These are phyloP conservation scores for Didymella exigua DNA, from an alignment of 2,329 filamentous ascomycete genomes.

Conservation along the genomic window DNA sequence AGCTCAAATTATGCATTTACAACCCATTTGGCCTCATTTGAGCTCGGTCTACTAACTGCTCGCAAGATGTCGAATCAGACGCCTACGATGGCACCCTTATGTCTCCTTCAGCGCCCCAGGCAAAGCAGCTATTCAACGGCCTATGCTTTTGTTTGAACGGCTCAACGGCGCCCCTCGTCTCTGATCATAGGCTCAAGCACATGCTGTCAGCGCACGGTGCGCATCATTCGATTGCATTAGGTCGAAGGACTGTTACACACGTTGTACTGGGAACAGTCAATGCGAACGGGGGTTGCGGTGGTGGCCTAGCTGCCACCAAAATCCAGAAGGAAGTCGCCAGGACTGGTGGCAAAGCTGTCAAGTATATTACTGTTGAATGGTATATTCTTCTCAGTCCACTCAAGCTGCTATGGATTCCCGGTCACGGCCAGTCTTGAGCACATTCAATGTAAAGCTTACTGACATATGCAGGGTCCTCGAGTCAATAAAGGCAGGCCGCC, in stretches of 20 bases:
- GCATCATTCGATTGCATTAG: constrained; percentile 70
- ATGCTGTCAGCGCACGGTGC: constrained; percentile 77
- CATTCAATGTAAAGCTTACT: constrained; percentile 10
- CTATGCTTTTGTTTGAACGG: constrained; percentile 86
- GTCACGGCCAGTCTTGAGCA: background rate
- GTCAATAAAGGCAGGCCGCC: constrained; percentile 75
- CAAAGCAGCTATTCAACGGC: constrained; percentile 67
- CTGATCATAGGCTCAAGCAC: constrained; percentile 84
- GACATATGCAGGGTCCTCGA: constrained; percentile 71
- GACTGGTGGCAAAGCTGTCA: constrained; percentile 71
- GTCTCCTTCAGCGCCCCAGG: constrained; percentile 5
- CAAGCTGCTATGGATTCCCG: background rate
- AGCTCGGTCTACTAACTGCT: background rate
- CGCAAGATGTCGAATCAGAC: background rate
- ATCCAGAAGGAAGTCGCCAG: constrained; percentile 78
- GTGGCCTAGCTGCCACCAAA: constrained; percentile 77
- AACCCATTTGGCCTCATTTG: background rate
- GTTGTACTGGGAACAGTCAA: constrained; percentile 70
- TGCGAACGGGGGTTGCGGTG: constrained; percentile 63
- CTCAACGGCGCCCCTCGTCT: constrained; percentile 78
- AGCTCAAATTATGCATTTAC: background rate
- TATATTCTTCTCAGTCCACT: constrained; percentile 23
- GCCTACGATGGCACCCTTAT: background rate
- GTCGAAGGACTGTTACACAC: constrained; percentile 78
- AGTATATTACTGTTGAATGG: constrained; percentile 84